phyloP scores from a whole-genome alignment of 257 asterid species.

The Fraxinus pennsylvanica region DNA sequence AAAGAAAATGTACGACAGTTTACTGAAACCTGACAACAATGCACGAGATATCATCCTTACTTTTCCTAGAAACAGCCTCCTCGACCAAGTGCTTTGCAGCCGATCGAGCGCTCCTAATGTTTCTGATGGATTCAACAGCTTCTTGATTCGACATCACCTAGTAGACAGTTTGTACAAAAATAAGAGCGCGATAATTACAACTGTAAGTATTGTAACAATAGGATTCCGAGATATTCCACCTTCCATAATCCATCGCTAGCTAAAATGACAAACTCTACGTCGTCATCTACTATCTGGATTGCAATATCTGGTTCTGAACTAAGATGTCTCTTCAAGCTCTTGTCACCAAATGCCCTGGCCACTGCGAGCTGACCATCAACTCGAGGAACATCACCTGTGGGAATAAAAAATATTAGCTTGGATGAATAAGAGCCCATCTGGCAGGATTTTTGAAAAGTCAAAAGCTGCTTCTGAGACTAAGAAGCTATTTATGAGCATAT shows the following conservation, averaged over 20 bases:
- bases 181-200: neutral
- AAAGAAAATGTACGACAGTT: neutral
- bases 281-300: constrained; percentile 60
- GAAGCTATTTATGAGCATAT: too few relatives aligned
- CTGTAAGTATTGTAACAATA: neutral
- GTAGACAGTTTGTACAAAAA: neutral
- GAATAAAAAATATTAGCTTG: neutral
- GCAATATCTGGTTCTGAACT: constrained; percentile 80
- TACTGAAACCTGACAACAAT: constrained; percentile 76
- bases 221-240: constrained; percentile 35
- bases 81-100: constrained; percentile 74
- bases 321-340: constrained; percentile 81
- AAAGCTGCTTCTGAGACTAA: too few relatives aligned
- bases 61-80: constrained; percentile 64
- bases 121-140: constrained; percentile 67
- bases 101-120: constrained; percentile 59
- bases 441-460: too few relatives aligned
- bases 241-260: constrained; percentile 97
- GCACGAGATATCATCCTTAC: constrained; percentile 94
- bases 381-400: constrained; percentile 84
- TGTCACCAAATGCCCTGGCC: constrained; percentile 96
- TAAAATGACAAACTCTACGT: constrained; percentile 63
- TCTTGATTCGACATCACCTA: constrained; percentile 95
- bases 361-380: constrained; percentile 96
- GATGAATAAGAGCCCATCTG: neutral